Evolutionary conservation across 768 basidiomycete genomes (phyloP), one percentile per base, ranked within the genome.

Genomic region (Phanerochaete carnosa): DNA sequence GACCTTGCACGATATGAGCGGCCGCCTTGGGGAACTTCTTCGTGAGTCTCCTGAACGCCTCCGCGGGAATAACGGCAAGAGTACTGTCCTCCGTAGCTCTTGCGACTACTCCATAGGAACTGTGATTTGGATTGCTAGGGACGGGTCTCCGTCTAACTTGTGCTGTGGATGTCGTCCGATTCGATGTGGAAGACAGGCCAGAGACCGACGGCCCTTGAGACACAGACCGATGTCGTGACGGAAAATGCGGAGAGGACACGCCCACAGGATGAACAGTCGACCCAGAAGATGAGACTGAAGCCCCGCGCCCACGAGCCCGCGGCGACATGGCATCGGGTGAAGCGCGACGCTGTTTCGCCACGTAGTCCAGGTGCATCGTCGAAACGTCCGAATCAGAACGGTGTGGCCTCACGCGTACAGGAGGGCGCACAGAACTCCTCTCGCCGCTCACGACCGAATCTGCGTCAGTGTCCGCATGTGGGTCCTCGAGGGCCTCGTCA

Each of bases 21-120:
- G 95, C 92, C 2, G 97, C 95, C 68, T 98, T 98, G 0, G 97
- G 97, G 67, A 90, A 97, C 71, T 96, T 95, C 75, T 95, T 93
- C 2, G 96, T 98, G 43, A 99, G 77, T 53, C 95, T 81, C 58
- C 90, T 81, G 75, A 99, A 99, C 3, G 96, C 97, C 72, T 98
- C 95, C 1, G 97, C 96, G 26, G 97, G 97, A 58, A 99, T 98
- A 11, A 99, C 96, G n/a, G 96, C 97, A 22, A 99, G 77, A 1
- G 97, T 98, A 4, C 92, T 92, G 68, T 99, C 97, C 57, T 92
- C 90, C 4, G 89, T 89, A 7, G 97, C 97, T 37, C 96, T 82
- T n/a, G 95, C 95, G 23, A 98, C 86, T 4, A 90, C 86, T 4
- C 90, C 90, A 66, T 86, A 83, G 66, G 85, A 83, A 28, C 55